Percentiles rank a stretch among this genome's conserved stretches.
These are phyloP conservation scores for Jaltomata sinuosa DNA, from an alignment of 257 asterid species.

Conservation along the genomic window DNA sequence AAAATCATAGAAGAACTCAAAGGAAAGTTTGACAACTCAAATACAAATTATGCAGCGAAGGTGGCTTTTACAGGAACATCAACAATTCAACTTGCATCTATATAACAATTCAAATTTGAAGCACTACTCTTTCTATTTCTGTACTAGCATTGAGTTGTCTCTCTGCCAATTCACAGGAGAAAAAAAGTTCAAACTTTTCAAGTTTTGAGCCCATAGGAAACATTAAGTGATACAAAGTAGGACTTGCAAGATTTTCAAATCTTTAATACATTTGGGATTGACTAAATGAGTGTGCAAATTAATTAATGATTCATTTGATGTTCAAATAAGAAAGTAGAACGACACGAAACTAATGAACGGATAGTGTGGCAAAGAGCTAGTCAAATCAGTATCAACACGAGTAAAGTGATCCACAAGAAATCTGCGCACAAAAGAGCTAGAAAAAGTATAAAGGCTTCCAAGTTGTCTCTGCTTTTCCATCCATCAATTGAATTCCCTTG, in stretches of 20 bases:
- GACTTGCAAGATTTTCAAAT: neutral
- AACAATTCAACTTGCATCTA: neutral
- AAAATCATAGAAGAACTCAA: neutral
- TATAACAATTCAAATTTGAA: neutral
- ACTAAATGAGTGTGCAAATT: neutral
- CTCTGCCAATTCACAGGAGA: neutral
- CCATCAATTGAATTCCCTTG: conserved; percentile 69
- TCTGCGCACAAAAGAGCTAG: conserved; percentile 76
- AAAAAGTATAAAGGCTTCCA: conserved; percentile 65
- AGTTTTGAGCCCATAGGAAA: neutral
- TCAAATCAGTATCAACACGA: conserved; percentile 76
- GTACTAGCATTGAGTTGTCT: neutral
- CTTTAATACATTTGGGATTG: neutral
- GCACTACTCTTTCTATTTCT: neutral
- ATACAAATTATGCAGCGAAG: neutral
- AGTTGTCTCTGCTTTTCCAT: conserved; percentile 52
- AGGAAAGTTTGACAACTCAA: neutral
- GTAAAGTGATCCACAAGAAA: conserved; percentile 43
- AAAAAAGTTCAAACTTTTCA: neutral
- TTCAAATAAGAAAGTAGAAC: no score
- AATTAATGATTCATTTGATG: neutral
- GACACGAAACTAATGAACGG: no score
- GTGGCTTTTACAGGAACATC: neutral
- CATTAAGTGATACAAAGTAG: neutral
- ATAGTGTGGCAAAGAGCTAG: no score